Base-by-base conservation (phyloP, 2,329 filamentous ascomycete species). In the Hypoxylon sp. region DNA sequence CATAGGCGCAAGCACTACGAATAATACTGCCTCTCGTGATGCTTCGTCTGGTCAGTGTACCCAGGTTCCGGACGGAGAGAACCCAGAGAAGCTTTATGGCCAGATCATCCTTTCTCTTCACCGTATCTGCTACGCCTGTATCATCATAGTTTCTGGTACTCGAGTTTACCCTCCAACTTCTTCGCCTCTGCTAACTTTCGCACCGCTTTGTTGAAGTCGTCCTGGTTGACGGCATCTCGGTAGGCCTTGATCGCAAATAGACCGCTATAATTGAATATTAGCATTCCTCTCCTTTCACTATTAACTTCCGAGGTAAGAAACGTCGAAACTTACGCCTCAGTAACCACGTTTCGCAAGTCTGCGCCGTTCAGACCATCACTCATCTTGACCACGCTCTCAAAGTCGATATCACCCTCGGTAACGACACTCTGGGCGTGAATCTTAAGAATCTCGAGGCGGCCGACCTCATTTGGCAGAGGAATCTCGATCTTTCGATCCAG, bases 321-420 rank as follows among this genome's bases (percentile, higher is more conserved):
- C 32, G 10, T 5, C 23, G 9, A 46, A 41, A 90, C 93, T 86
- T 88, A 97, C 93, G 96, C 96, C 86, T 99, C 96, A 13, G 96
- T 99, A 57, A 99, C 94, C 57, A 99, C 94, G 79, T 99, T 99
- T 77, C 96, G 88, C 85, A 99, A 83, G 89, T 99, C 96, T 55
- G 96, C 96, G 79, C 96, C 96, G 82, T 99, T 99, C 75, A 99
- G 87, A 28, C 95, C 94, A 78, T 99, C 96, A 75, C 94, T 98
- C 96, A 99, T 99, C 90, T 99, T 99, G 73, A 99, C 96, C 66
- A 99, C 94, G 76, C 93, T 98, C 87, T 99, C 96, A 78, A 97
- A 99, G 80, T 99, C 97, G 77, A 99, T 93, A 70, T 99, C 96
- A 0, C 95, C 96, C 75, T 98, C 95, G 49, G 93, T 90, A 65